These are phyloP conservation scores for Penicillium ochrochloron DNA, from an alignment of 495 filamentous ascomycete genomes.

Conservation along the genomic window DNA sequence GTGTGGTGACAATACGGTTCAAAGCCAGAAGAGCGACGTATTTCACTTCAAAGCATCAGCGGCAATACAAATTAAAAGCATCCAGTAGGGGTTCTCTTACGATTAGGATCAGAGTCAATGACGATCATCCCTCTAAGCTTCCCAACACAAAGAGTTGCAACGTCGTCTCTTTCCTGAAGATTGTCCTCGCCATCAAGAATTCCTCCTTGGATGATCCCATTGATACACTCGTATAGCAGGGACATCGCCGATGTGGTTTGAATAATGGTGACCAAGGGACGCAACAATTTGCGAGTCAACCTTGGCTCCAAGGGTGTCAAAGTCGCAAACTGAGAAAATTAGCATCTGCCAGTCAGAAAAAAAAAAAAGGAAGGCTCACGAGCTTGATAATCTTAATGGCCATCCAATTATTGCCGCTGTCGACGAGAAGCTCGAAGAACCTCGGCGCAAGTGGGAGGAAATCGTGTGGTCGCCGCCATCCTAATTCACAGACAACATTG, in stretches of 20 bases:
- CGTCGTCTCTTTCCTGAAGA: slow-evolving; percentile 81
- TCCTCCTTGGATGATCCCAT: slow-evolving; percentile 95
- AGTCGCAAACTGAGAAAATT: slow-evolving; percentile 75
- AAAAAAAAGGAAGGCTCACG: slow-evolving; percentile 49
- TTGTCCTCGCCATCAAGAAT: slow-evolving; percentile 81
- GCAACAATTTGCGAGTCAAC: slow-evolving; percentile 87
- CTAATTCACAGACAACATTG: slow-evolving; percentile 95
- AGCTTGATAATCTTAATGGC: slow-evolving; percentile 98
- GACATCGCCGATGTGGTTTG: slow-evolving; percentile 96
- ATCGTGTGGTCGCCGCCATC: slow-evolving; percentile 90
- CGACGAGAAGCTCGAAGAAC: slow-evolving; percentile 89
- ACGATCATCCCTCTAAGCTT: slow-evolving; percentile 94
- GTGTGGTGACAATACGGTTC: slow-evolving; percentile 87
- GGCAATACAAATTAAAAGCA: neutral
- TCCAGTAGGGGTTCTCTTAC: slow-evolving; percentile 58
- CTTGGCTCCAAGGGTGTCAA: slow-evolving; percentile 92
- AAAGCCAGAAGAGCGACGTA: slow-evolving; percentile 96
- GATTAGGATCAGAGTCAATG: slow-evolving; percentile 88
- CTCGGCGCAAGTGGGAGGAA: slow-evolving; percentile 91
- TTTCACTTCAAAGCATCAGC: slow-evolving; percentile 65
- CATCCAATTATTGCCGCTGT: slow-evolving; percentile 98
- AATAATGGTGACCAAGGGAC: slow-evolving; percentile 92
- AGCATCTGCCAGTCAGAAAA: neutral
- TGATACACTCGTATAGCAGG: slow-evolving; percentile 95
- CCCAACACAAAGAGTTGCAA: slow-evolving; percentile 88